Base-by-base conservation (phyloP, 805 yeast genomes). In the Wickerhamiella alocasiicola region DNA sequence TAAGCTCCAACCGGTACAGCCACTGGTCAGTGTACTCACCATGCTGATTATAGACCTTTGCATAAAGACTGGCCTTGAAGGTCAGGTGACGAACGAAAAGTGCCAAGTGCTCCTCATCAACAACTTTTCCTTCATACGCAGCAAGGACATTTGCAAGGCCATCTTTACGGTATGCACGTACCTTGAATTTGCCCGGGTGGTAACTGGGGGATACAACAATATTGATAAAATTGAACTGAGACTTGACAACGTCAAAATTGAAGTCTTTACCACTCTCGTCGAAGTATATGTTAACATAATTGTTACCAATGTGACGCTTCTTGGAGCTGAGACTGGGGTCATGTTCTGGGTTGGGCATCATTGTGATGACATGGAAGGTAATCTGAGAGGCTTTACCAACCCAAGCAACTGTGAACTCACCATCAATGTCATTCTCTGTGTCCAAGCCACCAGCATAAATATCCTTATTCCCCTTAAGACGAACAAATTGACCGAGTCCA, bases 301-400 rank as follows among this genome's bases (percentile, higher is more conserved):
- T 72, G 60, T 84, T 84, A 6, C 95, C 95, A 47, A 84, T 79
- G 55, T 84, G 95, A 42, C 85, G 63, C 58, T 84, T 84, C 59
- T 83, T 84, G 55, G 68, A 54, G 12, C 76, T 68, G 21, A 59
- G 63, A 13, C 54, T 52, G 3, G 56, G 54, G 47, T 77, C 79
- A 37, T 67, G 64, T 15, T 48, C 50, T 3, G 59, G 57, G 15
- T 54, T 54, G 2, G 87, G 84, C 94, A 84, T 84, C 69, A 84
- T 58, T 0, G 94, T 81, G 2, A 85, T 76, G 7, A 81, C 71
- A 55, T 84, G 95, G 57, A 73, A 84, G 7, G 82, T 70, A 31
- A 82, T 60, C 51, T 83, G 94, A 1, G 75, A 66, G 25, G 72
- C 71, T 53, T 78, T 75, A 47, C 79, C 81, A 37, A 71, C 67